A percentile compares a stretch with the other conserved stretches of the same genome.
phyloP scores from a whole-genome alignment of 805 yeast genomes.

The Middelhovenomyces tepae region DNA sequence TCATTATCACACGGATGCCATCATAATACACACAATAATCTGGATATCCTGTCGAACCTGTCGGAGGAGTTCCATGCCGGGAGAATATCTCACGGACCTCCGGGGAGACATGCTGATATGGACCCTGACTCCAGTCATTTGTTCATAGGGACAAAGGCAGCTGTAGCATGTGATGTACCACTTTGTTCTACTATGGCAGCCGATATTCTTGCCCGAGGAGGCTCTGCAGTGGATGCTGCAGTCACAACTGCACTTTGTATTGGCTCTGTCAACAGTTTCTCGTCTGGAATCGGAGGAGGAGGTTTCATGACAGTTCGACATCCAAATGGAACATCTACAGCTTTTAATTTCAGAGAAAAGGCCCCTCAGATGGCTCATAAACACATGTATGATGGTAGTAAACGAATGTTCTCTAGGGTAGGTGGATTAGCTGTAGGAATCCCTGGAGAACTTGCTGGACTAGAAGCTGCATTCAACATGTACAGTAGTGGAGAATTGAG shows the following conservation, averaged over 20 bases:
- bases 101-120: too few relatives aligned
- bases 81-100: too few relatives aligned
- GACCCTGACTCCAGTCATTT: slow-evolving; percentile 14
- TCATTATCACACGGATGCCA: too few relatives aligned
- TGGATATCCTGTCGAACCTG: too few relatives aligned
- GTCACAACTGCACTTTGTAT: slow-evolving; percentile 82
- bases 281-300: slow-evolving; percentile 93
- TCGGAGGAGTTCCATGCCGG: too few relatives aligned
- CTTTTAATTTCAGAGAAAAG: slow-evolving; percentile 81
- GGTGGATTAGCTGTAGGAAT: slow-evolving; percentile 87
- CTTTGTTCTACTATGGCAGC: slow-evolving; percentile 57
- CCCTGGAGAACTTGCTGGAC: slow-evolving; percentile 88
- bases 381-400: slow-evolving; percentile 51
- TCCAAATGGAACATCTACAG: slow-evolving; percentile 40
- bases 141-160: slow-evolving; percentile 23
- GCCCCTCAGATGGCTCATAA: slow-evolving; percentile 61
- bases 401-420: slow-evolving; percentile 43
- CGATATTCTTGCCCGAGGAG: slow-evolving; percentile 41
- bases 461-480: slow-evolving; percentile 46
- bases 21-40: too few relatives aligned
- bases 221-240: slow-evolving; percentile 91
- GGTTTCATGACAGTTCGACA: slow-evolving; percentile 52
- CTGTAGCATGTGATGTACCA: slow-evolving; percentile 61
- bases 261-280: slow-evolving; percentile 73
- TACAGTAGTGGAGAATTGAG: slow-evolving; percentile 65